Conservation (phyloP, 768 basidiomycete genomes). For the Lactarius indigo region DNA sequence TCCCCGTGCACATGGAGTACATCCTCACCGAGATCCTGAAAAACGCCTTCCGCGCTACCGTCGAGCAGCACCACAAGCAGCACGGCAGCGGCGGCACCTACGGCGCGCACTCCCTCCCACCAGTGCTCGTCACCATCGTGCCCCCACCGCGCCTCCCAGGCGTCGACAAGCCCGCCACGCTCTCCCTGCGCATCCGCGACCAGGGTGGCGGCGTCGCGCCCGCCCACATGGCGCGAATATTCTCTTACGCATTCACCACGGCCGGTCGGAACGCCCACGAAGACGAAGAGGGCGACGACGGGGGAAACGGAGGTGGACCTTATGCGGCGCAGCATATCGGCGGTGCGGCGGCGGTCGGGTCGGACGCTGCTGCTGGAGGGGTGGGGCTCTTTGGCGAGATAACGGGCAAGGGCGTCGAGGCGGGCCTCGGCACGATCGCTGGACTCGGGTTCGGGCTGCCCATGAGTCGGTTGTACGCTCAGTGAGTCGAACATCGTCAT, state of each 20-base stretch:
- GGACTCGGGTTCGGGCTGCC: conserved; percentile 85
- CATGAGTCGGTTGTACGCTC: conserved; percentile 73
- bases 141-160: conserved; percentile 37
- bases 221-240: conserved; percentile 70
- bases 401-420: conserved; percentile 70
- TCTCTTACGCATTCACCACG: conserved; percentile 91
- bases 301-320: conserved; percentile 51
- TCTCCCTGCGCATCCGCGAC: conserved; percentile 79
- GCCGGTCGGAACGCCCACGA: conserved; percentile 48
- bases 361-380: conserved; percentile 36
- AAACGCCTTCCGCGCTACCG: conserved; percentile 86
- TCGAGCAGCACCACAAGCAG: conserved; percentile 62
- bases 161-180: conserved; percentile 41
- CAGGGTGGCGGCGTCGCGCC: conserved; percentile 83
- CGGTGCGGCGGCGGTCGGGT: conserved; percentile 59
- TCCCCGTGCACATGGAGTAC: conserved; percentile 89
- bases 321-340: conserved; percentile 79
- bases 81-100: conserved; percentile 35
- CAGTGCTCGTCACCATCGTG: conserved; percentile 69
- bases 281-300: conserved; percentile 36
- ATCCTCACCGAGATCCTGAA: conserved; percentile 89
- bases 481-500: conserved; percentile 34
- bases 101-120: conserved; percentile 44
- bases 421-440: conserved; percentile 84
- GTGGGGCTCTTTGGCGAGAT: conserved; percentile 73